phyloP scores from a whole-genome alignment of 106 monocot species.

The Cymbidium sinense region DNA sequence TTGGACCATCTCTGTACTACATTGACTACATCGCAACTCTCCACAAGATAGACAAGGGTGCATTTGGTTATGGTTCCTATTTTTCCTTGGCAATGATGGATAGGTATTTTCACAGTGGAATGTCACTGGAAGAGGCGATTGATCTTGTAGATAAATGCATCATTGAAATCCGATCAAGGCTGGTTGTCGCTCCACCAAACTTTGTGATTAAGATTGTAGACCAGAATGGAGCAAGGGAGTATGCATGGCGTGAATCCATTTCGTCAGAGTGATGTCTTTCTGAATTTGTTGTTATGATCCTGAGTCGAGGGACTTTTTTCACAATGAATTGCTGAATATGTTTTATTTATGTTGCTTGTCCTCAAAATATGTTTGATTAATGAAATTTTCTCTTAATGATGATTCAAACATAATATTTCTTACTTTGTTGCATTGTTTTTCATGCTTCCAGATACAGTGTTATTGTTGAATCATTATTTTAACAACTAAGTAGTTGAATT shows the following conservation, averaged over 20 bases:
- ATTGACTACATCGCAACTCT: constrained; percentile 90
- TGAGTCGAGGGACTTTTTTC: background rate
- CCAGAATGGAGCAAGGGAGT: constrained; percentile 81
- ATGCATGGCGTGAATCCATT: constrained; percentile 75
- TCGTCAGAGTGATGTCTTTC: constrained; percentile 8
- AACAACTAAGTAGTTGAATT: too few relatives aligned
- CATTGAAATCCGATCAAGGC: constrained; percentile 62
- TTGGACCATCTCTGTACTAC: constrained; percentile 83
- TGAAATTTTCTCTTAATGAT: too few relatives aligned
- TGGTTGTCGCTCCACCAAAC: constrained; percentile 78
- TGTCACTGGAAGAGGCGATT: constrained; percentile 76
- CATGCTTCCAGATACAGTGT: too few relatives aligned
- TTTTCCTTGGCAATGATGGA: constrained; percentile 81
- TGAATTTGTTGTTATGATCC: background rate
- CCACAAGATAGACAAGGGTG: constrained; percentile 92
- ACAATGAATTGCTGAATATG: background rate
- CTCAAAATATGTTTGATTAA: too few relatives aligned
- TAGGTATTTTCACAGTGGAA: constrained; percentile 57
- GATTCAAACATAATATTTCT: too few relatives aligned
- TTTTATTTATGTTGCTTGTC: background rate
- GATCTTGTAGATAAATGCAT: constrained; percentile 77
- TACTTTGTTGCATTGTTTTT: too few relatives aligned
- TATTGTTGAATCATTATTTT: too few relatives aligned
- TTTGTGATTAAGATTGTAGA: constrained; percentile 93
- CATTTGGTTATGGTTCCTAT: constrained; percentile 81